phyloP scores from a whole-genome alignment of 495 filamentous ascomycete species.

The Aspergillus homomorphus region DNA sequence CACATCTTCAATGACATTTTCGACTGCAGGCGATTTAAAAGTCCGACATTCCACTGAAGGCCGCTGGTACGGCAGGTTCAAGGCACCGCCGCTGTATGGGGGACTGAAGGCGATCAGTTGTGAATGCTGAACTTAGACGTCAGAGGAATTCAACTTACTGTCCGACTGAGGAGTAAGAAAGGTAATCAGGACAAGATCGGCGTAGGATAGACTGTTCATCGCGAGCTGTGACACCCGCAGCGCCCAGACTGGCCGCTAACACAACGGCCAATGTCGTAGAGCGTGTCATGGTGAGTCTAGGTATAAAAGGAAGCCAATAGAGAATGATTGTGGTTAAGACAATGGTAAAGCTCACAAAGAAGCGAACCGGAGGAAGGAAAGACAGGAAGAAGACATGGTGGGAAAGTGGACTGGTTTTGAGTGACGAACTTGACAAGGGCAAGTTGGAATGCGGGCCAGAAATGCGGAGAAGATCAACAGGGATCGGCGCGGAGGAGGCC shows the following conservation, averaged over 20 bases:
- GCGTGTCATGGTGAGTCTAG: slow-evolving; percentile 7
- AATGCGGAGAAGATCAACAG: slow-evolving; percentile 7
- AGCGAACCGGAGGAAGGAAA: background rate
- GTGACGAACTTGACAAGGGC: background rate
- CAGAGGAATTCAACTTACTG: slow-evolving; percentile 36
- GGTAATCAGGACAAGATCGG: slow-evolving; percentile 52
- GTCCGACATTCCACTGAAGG: slow-evolving; percentile 79
- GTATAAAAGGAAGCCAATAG: background rate
- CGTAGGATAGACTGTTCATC: slow-evolving; percentile 33
- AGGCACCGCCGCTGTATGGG: slow-evolving; percentile 74
- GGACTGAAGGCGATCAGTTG: slow-evolving; percentile 40
- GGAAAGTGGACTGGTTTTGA: background rate
- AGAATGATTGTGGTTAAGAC: background rate
- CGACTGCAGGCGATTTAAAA: slow-evolving; percentile 79
- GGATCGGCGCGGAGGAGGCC: background rate
- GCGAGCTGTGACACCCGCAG: slow-evolving; percentile 23
- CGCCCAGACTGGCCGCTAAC: slow-evolving; percentile 25
- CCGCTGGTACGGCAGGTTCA: slow-evolving; percentile 85
- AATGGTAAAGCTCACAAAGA: background rate
- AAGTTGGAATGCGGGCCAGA: slow-evolving; percentile 2
- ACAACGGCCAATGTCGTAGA: slow-evolving; percentile 23
- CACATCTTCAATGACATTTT: slow-evolving; percentile 81
- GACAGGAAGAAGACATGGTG: background rate
- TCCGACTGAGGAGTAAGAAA: slow-evolving; percentile 40
- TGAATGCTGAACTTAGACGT: background rate